Evolutionary conservation across 1,284 basidiomycete genomes (phyloP), one percentile per base, ranked within the genome.

Genomic region (Malassezia pachydermatis): DNA sequence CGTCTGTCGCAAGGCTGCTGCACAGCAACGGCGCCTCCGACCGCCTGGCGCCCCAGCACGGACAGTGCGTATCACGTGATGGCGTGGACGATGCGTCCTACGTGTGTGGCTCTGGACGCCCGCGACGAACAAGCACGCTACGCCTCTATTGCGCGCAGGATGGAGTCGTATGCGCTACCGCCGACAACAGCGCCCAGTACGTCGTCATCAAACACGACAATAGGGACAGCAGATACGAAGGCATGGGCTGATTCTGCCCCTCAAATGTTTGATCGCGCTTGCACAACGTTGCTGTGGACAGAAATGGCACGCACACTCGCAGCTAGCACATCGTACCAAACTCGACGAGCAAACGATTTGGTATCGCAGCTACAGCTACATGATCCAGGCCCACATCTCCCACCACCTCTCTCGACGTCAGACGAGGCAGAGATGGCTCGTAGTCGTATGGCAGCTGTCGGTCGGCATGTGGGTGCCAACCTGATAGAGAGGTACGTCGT

Each of bases 401-500:
- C 45, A n/a, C 51, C 45, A 4, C 29, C 20, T 22, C 35, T 48
- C 13, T 34, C 41, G 13, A 9, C 28, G 6, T 41, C 45, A 10
- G 45, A 53, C 25, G 34, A 48, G 39, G 30, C 34, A 2, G 45
- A 53, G 14, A 86, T 78, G 7, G 72, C 88, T 11, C 75, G 79
- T 32, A 73, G 77, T 24, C 76, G 86, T 42, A 75, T 92, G 33
- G 88, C 92, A 70, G 75, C 80, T 6, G 85, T 95, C 55, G 89
- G 89, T 0, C 73, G 82, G 59, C 85, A 89, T 69, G 84, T 92
- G 1, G 88, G 89, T 1, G 81, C 82, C 4, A 86, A 84, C 67
- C 79, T 89, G 49, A 81, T 83, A 0, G 88, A 92, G 75, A 78
- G 83, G 88, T 89, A 55, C 45, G 79, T 73, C 6, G 9, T n/a